Percentiles rank a stretch among this genome's conserved stretches.
phyloP scores from a whole-genome alignment of 1,139 yeast genomes.

The Hemisphaericaspora subhashii region DNA sequence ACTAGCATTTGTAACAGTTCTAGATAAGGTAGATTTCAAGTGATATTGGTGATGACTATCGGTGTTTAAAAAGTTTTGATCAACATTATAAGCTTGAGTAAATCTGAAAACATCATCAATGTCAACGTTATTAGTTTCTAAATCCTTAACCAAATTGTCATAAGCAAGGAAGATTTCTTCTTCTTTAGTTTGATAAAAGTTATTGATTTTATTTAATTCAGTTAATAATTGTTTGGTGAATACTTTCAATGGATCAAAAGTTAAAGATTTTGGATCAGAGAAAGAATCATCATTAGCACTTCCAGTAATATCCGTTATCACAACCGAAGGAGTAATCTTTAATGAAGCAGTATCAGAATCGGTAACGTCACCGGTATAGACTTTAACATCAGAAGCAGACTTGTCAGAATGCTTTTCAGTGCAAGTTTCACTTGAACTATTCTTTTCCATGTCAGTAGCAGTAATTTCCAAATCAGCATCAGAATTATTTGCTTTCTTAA shows the following conservation, averaged over 20 bases:
- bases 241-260: slow-evolving; percentile 46
- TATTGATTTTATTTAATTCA: slow-evolving; percentile 57
- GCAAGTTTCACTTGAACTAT: slow-evolving; percentile 7
- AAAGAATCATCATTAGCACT: slow-evolving; percentile 10
- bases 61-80: slow-evolving; percentile 18
- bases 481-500: slow-evolving; percentile 7
- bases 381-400: slow-evolving; percentile 10
- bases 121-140: slow-evolving; percentile 30
- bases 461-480: slow-evolving; percentile 10
- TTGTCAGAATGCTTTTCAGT: slow-evolving; percentile 15
- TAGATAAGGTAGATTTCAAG: slow-evolving; percentile 25
- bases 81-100: slow-evolving; percentile 26
- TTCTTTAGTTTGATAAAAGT: slow-evolving; percentile 54
- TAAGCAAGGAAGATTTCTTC: slow-evolving; percentile 46
- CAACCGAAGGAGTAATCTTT: slow-evolving; percentile 1
- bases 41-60: slow-evolving; percentile 27
- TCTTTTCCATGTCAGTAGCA: slow-evolving; percentile 11
- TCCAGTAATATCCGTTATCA: slow-evolving; percentile 5
- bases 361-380: slow-evolving; percentile 27
- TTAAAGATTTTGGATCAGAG: slow-evolving; percentile 19
- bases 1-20: slow-evolving; percentile 32
- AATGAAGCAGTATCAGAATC: slow-evolving; percentile 30
- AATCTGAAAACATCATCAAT: slow-evolving; percentile 30
- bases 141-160: slow-evolving; percentile 43
- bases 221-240: slow-evolving; percentile 53